Conservation (phyloP, 164 flowering plant genomes). For the Magnolia kwangsiensis region DNA sequence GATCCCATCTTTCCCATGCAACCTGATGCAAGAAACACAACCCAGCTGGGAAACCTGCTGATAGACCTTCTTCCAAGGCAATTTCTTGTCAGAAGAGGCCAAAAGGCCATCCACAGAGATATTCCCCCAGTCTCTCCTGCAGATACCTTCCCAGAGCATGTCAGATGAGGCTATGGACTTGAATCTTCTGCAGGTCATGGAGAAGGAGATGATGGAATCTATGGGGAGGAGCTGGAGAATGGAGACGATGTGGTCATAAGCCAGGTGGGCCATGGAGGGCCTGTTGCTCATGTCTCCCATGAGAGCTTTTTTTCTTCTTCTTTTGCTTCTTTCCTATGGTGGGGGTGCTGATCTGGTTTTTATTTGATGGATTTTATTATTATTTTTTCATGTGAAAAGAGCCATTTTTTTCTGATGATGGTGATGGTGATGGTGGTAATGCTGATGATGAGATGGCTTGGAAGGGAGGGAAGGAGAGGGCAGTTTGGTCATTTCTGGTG, state of each 20-base stretch:
- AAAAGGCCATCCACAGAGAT: slow-evolving; percentile 50
- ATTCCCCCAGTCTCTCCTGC: slow-evolving; percentile 71
- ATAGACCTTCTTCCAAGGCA: slow-evolving; percentile 67
- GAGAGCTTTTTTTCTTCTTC: background rate
- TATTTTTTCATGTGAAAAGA: background rate
- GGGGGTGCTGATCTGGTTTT: background rate
- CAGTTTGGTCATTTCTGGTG: background rate
- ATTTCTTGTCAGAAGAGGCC: slow-evolving; percentile 17
- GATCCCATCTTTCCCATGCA: slow-evolving; percentile 29
- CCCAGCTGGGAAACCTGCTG: slow-evolving; percentile 47
- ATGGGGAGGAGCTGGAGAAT: slow-evolving; percentile 75
- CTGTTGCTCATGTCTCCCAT: slow-evolving; percentile 45
- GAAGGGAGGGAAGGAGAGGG: background rate
- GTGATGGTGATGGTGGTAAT: background rate
- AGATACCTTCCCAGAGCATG: slow-evolving; percentile 71
- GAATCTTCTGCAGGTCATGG: slow-evolving; percentile 71
- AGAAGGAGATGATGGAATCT: slow-evolving; percentile 64
- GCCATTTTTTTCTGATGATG: background rate
- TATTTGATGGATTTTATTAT: background rate
- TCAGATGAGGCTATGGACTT: slow-evolving; percentile 51
- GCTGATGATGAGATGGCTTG: background rate
- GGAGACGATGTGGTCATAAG: slow-evolving; percentile 62
- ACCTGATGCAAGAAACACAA: slow-evolving; percentile 45
- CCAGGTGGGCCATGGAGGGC: slow-evolving; percentile 36
- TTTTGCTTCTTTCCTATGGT: background rate